Base-by-base conservation (phyloP, 495 filamentous ascomycete species). In the Articulospora tetracladia region DNA sequence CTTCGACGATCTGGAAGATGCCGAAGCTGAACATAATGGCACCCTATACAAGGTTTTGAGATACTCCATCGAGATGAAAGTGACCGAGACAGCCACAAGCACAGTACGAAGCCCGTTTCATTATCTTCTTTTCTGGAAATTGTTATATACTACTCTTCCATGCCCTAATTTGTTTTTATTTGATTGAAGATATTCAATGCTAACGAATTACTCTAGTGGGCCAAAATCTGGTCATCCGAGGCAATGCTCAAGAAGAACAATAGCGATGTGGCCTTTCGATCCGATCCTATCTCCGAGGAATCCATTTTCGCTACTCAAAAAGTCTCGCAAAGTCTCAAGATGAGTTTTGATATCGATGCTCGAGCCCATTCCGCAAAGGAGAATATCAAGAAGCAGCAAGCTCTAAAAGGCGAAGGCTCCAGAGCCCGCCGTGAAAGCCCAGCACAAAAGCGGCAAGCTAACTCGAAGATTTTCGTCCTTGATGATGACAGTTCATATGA, bases 1-100 rank as follows among this genome's bases (percentile, higher is more conserved):
- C 2, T 10, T 53, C 20, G 51, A 32, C 10, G 51, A 53, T 32
- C 25, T 53, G 13, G 51, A 53, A 8, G 27, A 53, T 8, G 51
- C 24, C 4, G n/a, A 30, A 10, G n/a, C 13, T 6, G 13, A 25
- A 17, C 4, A 34, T 15, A 20, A 32, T 11, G 39, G 39, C 39
- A 30, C 10, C 3, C n/a, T 22, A 10, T 34, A 53, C 27, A 53
- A 32, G 28, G n/a, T 53, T 4, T 20, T 53, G 24, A 28, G n/a
- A 17, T 53, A 53, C 51, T 53, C 51, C 10, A 32, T 53, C 20
- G 51, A 53, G 51, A 28, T 53, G 51, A 53, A 53, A 32, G 51
- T 30, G 6, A 32, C n/a, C 24, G 51, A 53, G 20, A 53, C 51
- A 6, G 7, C 15, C 17, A 44, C 23, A 30, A 32, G n/a, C 51